phyloP scores from a whole-genome alignment of 805 yeast genomes.

The Clavispora phyllophila region DNA sequence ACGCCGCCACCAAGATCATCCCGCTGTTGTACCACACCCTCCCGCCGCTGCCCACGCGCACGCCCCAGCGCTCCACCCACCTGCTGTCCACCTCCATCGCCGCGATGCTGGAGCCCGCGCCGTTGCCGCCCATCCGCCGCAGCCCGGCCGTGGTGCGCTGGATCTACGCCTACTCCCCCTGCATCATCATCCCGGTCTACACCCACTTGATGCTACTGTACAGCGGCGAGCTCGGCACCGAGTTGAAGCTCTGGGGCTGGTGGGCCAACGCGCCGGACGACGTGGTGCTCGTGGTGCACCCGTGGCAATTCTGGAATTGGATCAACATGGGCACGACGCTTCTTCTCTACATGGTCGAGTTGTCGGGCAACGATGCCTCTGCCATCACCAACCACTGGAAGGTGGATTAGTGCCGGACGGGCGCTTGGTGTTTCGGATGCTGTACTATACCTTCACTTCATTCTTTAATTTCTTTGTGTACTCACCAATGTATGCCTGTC shows the following conservation, averaged over 20 bases:
- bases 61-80: constrained; percentile 27
- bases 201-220: constrained; percentile 91
- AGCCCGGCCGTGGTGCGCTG: constrained; percentile 40
- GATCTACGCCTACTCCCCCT: constrained; percentile 86
- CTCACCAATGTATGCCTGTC: neutral
- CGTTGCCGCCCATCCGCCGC: constrained; percentile 16
- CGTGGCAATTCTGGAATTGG: constrained; percentile 99
- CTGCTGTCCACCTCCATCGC: constrained; percentile 25
- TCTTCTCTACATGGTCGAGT: constrained; percentile 73
- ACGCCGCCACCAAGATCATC: constrained; percentile 89
- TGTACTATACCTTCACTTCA: constrained; percentile 3
- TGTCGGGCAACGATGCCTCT: constrained; percentile 40
- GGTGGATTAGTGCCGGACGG: constrained; percentile 24
- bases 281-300: constrained; percentile 40
- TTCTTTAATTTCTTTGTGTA: neutral
- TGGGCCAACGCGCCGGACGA: constrained; percentile 28
- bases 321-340: constrained; percentile 79
- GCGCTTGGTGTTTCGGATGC: neutral
- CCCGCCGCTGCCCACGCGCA: constrained; percentile 24
- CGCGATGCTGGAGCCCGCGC: constrained; percentile 5
- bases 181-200: constrained; percentile 90
- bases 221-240: constrained; percentile 65
- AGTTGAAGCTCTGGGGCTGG: constrained; percentile 56
- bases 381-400: constrained; percentile 43
- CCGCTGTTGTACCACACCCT: constrained; percentile 59